phyloP scores from a whole-genome alignment of 345 rosid genomes.

The Pugionium dolabratum region DNA sequence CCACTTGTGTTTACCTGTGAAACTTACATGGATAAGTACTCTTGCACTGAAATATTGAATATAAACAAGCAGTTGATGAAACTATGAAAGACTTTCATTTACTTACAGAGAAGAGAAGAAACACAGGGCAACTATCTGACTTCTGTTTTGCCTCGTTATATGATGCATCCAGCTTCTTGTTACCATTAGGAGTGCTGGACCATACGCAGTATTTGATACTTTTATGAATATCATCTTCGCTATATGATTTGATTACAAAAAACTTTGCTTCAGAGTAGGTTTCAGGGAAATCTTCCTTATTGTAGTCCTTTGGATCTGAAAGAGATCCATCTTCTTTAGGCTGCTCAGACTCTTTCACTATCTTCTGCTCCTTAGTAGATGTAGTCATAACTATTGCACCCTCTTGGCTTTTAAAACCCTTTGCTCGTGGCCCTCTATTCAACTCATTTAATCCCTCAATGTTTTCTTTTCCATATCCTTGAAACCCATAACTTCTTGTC shows the following conservation, averaged over 20 bases:
- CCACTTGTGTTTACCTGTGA: constrained; percentile 81
- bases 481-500: constrained; percentile 40
- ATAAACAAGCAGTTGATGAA: neutral
- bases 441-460: constrained; percentile 72
- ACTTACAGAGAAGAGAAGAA: constrained; percentile 76
- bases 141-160: constrained; percentile 59
- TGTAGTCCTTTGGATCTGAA: constrained; percentile 51
- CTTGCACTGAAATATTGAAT: neutral
- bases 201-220: constrained; percentile 79
- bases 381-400: constrained; percentile 12
- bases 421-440: constrained; percentile 79
- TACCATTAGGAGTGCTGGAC: constrained; percentile 81
- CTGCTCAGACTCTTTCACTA: constrained; percentile 24
- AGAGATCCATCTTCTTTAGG: constrained; percentile 41
- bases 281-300: constrained; percentile 56
- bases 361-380: constrained; percentile 31
- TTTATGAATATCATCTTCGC: constrained; percentile 84
- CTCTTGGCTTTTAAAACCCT: constrained; percentile 55
- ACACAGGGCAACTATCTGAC: constrained; percentile 56
- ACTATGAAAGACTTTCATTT: neutral
- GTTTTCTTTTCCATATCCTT: constrained; percentile 64
- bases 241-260: constrained; percentile 72
- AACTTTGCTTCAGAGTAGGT: constrained; percentile 59
- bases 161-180: constrained; percentile 73
- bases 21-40: constrained; percentile 14